Evolutionary conservation across 2,329 filamentous ascomycete genomes (phyloP).

Genomic region (Pseudonectria foliicola): DNA sequence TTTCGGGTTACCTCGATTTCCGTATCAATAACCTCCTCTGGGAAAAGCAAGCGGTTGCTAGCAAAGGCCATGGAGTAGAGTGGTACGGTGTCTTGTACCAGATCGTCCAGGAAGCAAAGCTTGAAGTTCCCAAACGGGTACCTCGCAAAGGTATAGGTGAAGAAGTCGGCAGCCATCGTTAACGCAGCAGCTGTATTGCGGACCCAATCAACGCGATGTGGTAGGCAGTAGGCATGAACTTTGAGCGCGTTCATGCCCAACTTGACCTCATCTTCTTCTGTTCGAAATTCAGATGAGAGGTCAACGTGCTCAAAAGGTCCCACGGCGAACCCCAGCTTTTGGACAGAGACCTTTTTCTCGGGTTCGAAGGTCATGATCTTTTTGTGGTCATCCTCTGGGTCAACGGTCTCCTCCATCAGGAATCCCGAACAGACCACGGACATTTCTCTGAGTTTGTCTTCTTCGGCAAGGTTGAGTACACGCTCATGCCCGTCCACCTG

Average conservation of each 20-base stretch:
- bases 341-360: conserved; percentile 66
- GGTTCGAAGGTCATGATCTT: conserved; percentile 85
- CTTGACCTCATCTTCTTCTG: conserved; percentile 86
- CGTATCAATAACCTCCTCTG: conserved; percentile 76
- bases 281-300: conserved; percentile 74
- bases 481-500: conserved; percentile 35
- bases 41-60: conserved; percentile 78
- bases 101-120: conserved; percentile 88
- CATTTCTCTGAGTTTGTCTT: conserved; percentile 84
- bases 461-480: conserved; percentile 49
- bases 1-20: conserved; percentile 75
- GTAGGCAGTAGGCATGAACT: conserved; percentile 85
- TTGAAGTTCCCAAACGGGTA: conserved; percentile 93
- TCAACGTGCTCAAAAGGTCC: conserved; percentile 94
- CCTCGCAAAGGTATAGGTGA: conserved; percentile 78
- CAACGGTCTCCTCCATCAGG: conserved; percentile 72
- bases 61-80: conserved; percentile 81
- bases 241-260: conserved; percentile 83
- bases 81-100: conserved; percentile 65
- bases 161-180: conserved; percentile 81
- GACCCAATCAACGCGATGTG: conserved; percentile 72
- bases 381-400: conserved; percentile 69
- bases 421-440: conserved; percentile 87
- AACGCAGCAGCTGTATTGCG: conserved; percentile 81
- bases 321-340: conserved; percentile 88